Percentiles rank a stretch among this genome's conserved stretches.
phyloP scores from a whole-genome alignment of 169 alveolate species.

The Plasmodium sp. region DNA sequence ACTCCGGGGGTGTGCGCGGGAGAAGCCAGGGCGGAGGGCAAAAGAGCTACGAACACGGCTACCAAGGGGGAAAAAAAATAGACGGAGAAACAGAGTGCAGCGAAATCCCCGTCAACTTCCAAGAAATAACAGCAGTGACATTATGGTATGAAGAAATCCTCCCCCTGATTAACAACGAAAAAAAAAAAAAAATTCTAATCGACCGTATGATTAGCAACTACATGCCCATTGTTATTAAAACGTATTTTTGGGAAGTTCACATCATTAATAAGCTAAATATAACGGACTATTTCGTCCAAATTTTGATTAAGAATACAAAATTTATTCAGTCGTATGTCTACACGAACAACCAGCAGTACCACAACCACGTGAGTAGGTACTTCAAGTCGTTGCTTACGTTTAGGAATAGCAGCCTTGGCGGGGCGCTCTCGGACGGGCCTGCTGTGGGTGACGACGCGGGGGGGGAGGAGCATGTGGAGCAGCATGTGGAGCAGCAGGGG shows the following conservation, averaged over 20 bases:
- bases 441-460: neutral
- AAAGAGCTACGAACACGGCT: neutral
- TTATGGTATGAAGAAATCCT: conserved; percentile 66
- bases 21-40: neutral
- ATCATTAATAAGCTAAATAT: conserved; percentile 51
- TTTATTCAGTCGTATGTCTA: conserved; percentile 69
- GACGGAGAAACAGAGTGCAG: neutral
- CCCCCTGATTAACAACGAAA: conserved; percentile 57
- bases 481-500: neutral
- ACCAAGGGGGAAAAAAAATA: neutral
- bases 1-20: neutral
- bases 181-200: conserved; percentile 40
- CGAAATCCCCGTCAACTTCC: neutral
- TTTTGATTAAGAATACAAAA: conserved; percentile 47
- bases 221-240: conserved; percentile 47
- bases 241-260: conserved; percentile 58
- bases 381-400: conserved; percentile 20
- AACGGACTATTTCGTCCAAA: conserved; percentile 55
- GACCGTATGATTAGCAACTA: conserved; percentile 10
- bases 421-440: neutral
- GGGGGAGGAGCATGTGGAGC: neutral
- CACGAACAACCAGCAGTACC: conserved; percentile 44
- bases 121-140: conserved; percentile 38
- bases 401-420: neutral
- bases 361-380: conserved; percentile 37